These are phyloP conservation scores for Achaetomium macrosporum DNA, from an alignment of 2,329 filamentous ascomycete species.

Conservation along the genomic window DNA sequence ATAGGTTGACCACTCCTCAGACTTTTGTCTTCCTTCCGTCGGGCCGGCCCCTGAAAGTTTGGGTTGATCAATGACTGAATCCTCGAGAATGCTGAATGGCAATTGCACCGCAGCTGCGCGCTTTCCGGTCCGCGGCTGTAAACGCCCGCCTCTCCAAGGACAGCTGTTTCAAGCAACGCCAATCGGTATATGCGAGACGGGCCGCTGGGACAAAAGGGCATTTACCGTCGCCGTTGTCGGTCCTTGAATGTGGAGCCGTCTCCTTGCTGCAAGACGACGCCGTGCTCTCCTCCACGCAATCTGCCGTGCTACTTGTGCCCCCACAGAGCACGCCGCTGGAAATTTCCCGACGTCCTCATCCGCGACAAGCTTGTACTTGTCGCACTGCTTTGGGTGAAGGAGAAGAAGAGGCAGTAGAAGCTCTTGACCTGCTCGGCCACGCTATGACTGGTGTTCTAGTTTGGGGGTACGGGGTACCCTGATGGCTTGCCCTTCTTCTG, in stretches of 20 bases:
- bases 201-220: not conserved
- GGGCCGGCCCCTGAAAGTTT: not conserved
- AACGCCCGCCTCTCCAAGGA: slow-evolving; percentile 10
- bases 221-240: not conserved
- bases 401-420: not conserved
- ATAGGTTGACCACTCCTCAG: not conserved
- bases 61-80: not conserved
- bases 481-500: not conserved
- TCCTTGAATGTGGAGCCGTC: slow-evolving; percentile 3
- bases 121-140: slow-evolving; percentile 15
- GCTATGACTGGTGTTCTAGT: not conserved
- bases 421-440: slow-evolving; percentile 1
- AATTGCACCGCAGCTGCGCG: slow-evolving; percentile 9
- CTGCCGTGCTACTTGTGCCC: slow-evolving; percentile 10
- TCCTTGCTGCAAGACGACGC: slow-evolving; percentile 6
- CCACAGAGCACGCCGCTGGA: slow-evolving; percentile 9
- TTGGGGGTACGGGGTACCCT: not conserved
- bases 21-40: not conserved
- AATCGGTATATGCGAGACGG: slow-evolving; percentile 9
- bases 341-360: slow-evolving; percentile 13
- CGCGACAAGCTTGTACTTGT: slow-evolving; percentile 12
- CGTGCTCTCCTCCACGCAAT: slow-evolving; percentile 7
- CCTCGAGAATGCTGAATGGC: slow-evolving; percentile 15
- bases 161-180: slow-evolving; percentile 15
- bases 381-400: slow-evolving; percentile 5